Conservation (phyloP, 208 protist species). For the Wallacemonas sp. region DNA sequence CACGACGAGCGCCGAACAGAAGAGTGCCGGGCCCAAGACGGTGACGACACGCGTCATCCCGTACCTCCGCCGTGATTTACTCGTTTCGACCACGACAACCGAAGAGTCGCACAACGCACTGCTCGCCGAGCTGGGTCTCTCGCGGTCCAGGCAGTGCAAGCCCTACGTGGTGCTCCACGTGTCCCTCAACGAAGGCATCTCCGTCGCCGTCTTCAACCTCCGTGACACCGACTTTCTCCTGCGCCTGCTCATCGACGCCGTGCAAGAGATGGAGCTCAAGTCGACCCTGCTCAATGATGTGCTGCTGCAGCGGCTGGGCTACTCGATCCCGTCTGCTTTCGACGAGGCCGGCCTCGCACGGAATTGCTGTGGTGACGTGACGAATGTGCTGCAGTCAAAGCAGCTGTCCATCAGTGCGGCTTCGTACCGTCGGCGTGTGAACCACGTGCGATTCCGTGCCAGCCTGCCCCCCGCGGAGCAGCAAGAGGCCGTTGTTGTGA, state of each 20-base stretch:
- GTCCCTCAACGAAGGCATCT: conserved; percentile 57
- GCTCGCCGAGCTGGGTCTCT: conserved; percentile 49
- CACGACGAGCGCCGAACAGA: background rate
- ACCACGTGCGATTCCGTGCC: conserved; percentile 68
- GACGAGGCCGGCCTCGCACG: conserved; percentile 62
- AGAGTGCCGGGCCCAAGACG: conserved; percentile 1
- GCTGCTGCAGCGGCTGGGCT: conserved; percentile 81
- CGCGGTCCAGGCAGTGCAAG: conserved; percentile 19
- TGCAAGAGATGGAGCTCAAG: conserved; percentile 65
- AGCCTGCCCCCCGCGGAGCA: conserved; percentile 11
- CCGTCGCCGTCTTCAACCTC: conserved; percentile 68
- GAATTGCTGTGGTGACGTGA: conserved; percentile 73
- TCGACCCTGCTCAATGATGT: conserved; percentile 74
- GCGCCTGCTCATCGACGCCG: conserved; percentile 55
- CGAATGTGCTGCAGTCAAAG: conserved; percentile 50
- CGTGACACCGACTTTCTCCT: conserved; percentile 73
- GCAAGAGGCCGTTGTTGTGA: conserved; percentile 50
- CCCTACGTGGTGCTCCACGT: conserved; percentile 47
- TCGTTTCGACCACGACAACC: conserved; percentile 40
- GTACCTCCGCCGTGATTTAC: conserved; percentile 52
- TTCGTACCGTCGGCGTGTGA: conserved; percentile 64
- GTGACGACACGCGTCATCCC: conserved; percentile 42
- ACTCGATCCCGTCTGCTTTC: conserved; percentile 44
- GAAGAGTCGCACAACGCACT: conserved; percentile 59
- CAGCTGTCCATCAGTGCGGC: conserved; percentile 50